Evolutionary conservation across 1,284 basidiomycete genomes (phyloP).

Genomic region (Leccinum laetum): DNA sequence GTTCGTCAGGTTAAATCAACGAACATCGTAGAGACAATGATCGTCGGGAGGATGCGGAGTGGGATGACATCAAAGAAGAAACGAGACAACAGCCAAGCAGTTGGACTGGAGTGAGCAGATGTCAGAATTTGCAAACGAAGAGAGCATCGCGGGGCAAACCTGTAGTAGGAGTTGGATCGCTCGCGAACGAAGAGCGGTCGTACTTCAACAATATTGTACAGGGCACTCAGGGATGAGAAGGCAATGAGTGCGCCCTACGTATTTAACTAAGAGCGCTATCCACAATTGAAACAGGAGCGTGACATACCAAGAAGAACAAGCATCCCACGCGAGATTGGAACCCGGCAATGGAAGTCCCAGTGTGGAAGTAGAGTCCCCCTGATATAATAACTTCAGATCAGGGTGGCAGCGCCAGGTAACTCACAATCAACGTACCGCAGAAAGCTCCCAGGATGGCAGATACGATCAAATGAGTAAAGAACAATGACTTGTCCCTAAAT

Average conservation of each 20-base stretch:
- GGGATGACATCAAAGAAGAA: constrained; percentile 86
- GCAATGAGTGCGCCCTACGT: constrained; percentile 78
- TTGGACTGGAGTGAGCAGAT: constrained; percentile 50
- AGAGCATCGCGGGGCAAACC: constrained; percentile 37
- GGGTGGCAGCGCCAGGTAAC: background rate
- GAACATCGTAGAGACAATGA: constrained; percentile 79
- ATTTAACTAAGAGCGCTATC: constrained; percentile 3
- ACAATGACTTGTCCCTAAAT: constrained; percentile 75
- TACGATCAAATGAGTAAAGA: constrained; percentile 74
- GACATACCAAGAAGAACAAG: constrained; percentile 81
- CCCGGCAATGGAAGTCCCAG: constrained; percentile 78
- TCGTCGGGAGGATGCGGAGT: constrained; percentile 80
- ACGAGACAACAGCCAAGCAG: constrained; percentile 84
- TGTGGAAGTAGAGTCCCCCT: constrained; percentile 85
- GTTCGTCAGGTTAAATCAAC: constrained; percentile 24
- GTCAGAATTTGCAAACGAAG: constrained; percentile 8
- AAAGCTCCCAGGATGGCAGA: constrained; percentile 79
- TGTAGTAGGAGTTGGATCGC: constrained; percentile 79
- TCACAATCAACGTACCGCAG: constrained; percentile 49
- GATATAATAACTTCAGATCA: constrained; percentile 9
- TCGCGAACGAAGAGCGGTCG: constrained; percentile 87
- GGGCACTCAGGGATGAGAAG: constrained; percentile 84
- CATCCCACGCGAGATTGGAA: constrained; percentile 93
- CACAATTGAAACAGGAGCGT: background rate
- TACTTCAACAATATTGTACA: constrained; percentile 83